phyloP scores from a whole-genome alignment of 2,329 filamentous ascomycete species.

The Chalara sp. region DNA sequence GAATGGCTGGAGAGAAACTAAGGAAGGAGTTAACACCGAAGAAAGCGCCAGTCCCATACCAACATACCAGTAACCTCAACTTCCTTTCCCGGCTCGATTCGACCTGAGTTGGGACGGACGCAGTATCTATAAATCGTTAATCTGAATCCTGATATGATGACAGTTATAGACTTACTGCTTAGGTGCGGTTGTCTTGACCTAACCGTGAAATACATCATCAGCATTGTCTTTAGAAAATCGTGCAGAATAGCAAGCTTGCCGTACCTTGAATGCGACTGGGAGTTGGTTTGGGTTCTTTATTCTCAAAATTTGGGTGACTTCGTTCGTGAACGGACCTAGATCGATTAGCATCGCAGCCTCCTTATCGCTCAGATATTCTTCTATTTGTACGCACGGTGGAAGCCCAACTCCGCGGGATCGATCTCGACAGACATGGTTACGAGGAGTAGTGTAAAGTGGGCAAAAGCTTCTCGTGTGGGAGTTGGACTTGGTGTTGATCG shows the following conservation, averaged over 20 bases:
- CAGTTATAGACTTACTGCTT: constrained; percentile 70
- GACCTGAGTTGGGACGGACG: constrained; percentile 92
- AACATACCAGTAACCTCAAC: constrained; percentile 85
- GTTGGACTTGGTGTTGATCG: not conserved
- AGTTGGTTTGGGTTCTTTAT: constrained; percentile 58
- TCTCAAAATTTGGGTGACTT: constrained; percentile 57
- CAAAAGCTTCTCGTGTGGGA: not conserved
- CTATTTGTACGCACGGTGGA: constrained; percentile 64
- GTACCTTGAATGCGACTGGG: constrained; percentile 65
- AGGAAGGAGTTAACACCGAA: constrained; percentile 13
- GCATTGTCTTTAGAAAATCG: not conserved
- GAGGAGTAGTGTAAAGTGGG: constrained; percentile 1
- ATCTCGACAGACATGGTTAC: constrained; percentile 88
- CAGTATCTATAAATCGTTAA: constrained; percentile 66
- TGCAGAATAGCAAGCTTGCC: constrained; percentile 17
- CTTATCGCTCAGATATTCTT: not conserved
- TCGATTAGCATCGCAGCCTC: constrained; percentile 8
- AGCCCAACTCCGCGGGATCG: constrained; percentile 84
- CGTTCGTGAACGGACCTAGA: constrained; percentile 58
- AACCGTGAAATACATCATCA: constrained; percentile 6
- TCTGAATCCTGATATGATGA: constrained; percentile 11
- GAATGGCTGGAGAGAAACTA: constrained; percentile 95
- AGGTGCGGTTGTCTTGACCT: constrained; percentile 98
- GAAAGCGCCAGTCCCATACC: not conserved
- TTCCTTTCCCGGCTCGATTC: constrained; percentile 82